A percentile compares a stretch with the other conserved stretches of the same genome.
These are phyloP conservation scores for Termitomyces sp. DNA, from an alignment of 768 basidiomycete species.

Conservation along the genomic window DNA sequence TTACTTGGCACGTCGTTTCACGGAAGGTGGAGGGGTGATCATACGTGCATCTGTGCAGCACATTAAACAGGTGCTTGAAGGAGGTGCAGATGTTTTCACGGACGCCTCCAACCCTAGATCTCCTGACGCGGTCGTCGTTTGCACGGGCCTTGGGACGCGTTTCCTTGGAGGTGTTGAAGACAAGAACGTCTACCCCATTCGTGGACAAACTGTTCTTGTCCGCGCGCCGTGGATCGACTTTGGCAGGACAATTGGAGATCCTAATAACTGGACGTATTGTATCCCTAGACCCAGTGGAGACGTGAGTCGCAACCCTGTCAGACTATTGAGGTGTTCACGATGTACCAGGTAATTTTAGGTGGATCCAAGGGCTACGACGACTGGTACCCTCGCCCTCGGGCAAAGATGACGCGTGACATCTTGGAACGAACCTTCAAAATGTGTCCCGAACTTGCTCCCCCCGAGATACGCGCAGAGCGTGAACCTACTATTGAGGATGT, in stretches of 20 bases:
- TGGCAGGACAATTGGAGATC: constrained; percentile 42
- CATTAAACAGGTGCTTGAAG: constrained; percentile 64
- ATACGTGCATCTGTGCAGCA: constrained; percentile 62
- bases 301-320: constrained; percentile 20
- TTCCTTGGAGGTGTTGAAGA: constrained; percentile 83
- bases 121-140: constrained; percentile 61
- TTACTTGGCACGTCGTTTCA: constrained; percentile 65
- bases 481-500: constrained; percentile 47
- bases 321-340: background rate
- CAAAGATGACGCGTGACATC: constrained; percentile 57
- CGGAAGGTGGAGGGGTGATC: constrained; percentile 54
- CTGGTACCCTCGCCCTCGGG: constrained; percentile 66
- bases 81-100: constrained; percentile 39
- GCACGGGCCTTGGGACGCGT: constrained; percentile 68
- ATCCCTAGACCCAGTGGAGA: constrained; percentile 60
- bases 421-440: constrained; percentile 45
- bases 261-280: constrained; percentile 51
- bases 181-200: constrained; percentile 62
- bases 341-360: constrained; percentile 47
- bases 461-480: constrained; percentile 41
- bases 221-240: constrained; percentile 62
- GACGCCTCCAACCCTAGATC: constrained; percentile 12
- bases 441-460: constrained; percentile 54
- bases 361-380: constrained; percentile 56
- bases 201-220: constrained; percentile 81